Conservation (phyloP, 73 alveolate genomes). For the Blepharisma stoltei region DNA sequence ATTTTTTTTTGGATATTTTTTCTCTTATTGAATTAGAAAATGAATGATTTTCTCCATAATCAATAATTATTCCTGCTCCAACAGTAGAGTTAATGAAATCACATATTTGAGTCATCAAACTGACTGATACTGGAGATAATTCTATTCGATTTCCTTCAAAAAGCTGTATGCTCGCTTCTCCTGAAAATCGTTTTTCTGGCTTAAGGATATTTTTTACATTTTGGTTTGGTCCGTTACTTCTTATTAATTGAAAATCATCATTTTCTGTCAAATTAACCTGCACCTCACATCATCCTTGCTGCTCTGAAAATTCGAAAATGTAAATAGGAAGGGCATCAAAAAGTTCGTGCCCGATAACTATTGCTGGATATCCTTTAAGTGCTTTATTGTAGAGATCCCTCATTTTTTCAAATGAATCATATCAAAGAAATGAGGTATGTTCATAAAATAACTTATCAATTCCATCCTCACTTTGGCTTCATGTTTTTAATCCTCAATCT, state of each 20-base stretch:
- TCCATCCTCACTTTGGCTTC: constrained; percentile 15
- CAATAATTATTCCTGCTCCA: constrained; percentile 76
- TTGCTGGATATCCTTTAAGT: constrained; percentile 50
- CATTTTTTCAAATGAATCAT: constrained; percentile 26
- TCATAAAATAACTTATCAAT: constrained; percentile 35
- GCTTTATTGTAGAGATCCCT: background rate
- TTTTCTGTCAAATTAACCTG: constrained; percentile 39
- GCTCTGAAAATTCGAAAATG: constrained; percentile 45
- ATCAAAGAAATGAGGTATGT: constrained; percentile 22
- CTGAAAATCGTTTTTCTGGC: constrained; percentile 75
- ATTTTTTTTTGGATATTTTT: no score
- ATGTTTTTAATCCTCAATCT: constrained; percentile 34
- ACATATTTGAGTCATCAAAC: constrained; percentile 50
- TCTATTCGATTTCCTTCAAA: constrained; percentile 76
- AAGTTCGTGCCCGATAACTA: constrained; percentile 84
- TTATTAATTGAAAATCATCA: constrained; percentile 41
- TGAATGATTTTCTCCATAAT: constrained; percentile 86
- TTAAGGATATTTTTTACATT: constrained; percentile 59
- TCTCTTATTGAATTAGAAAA: constrained; percentile 69
- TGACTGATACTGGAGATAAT: constrained; percentile 58
- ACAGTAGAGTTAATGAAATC: constrained; percentile 44
- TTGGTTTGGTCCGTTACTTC: constrained; percentile 51
- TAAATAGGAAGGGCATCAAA: constrained; percentile 87
- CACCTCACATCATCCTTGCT: constrained; percentile 68
- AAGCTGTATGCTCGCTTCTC: constrained; percentile 45